These are phyloP conservation scores for Scenedesmus sp. DNA, from an alignment of 163 green algal species.

Conservation along the genomic window DNA sequence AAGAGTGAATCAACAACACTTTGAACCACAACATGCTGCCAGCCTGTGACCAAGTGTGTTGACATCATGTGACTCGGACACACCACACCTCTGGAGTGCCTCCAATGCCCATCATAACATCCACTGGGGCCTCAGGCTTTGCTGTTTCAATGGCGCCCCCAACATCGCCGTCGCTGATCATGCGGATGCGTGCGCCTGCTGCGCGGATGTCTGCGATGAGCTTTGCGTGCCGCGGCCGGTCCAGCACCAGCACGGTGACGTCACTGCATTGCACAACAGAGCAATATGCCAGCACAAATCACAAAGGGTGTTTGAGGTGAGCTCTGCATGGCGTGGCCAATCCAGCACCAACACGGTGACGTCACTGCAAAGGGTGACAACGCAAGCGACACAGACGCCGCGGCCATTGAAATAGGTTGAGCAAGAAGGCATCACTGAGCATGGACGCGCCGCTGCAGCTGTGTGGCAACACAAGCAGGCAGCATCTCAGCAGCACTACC, in stretches of 20 bases:
- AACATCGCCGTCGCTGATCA: conserved; percentile 90
- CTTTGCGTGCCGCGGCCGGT: conserved; percentile 78
- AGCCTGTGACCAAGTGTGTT: background rate
- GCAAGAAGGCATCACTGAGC: no score
- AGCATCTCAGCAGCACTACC: no score
- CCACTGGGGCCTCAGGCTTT: conserved; percentile 75
- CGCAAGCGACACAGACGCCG: background rate
- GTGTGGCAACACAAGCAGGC: no score
- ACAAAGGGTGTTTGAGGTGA: conserved; percentile 37
- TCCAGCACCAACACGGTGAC: conserved; percentile 88
- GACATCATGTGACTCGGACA: background rate
- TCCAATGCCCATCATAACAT: conserved; percentile 89
- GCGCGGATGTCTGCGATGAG: conserved; percentile 81
- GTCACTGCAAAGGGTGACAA: conserved; percentile 60
- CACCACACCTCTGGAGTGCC: conserved; percentile 53
- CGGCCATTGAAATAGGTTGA: no score
- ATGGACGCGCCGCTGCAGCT: no score
- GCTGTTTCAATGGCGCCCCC: conserved; percentile 84
- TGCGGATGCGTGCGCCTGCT: conserved; percentile 83
- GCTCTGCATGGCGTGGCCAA: conserved; percentile 73
- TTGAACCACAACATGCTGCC: background rate
- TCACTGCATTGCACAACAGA: conserved; percentile 59
- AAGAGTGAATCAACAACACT: no score
- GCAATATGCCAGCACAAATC: no score
- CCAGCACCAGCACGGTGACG: conserved; percentile 86